Evolutionary conservation across 2,329 filamentous ascomycete species (phyloP).

Genomic region (Ophiobolus disseminans): DNA sequence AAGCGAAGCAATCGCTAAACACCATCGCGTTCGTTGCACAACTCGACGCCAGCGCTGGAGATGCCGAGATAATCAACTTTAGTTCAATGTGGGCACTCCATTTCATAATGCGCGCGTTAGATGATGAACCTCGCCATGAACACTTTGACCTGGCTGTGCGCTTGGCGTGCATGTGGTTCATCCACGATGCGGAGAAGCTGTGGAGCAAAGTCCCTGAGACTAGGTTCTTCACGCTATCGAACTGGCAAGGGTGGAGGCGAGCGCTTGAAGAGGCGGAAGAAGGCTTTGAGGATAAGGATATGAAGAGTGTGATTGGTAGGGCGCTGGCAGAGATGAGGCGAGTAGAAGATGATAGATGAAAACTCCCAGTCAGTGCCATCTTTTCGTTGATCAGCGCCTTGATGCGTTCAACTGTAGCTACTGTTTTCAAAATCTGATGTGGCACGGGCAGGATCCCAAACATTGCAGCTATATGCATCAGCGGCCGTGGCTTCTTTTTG

Average conservation of each 20-base stretch:
- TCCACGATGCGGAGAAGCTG: conserved; percentile 14
- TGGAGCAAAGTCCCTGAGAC: conserved; percentile 6
- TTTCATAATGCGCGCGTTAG: conserved; percentile 8
- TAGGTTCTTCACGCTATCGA: conserved; percentile 4
- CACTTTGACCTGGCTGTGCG: conserved; percentile 10
- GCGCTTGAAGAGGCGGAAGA: background rate
- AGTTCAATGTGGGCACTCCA: conserved; percentile 7
- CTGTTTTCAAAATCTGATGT: too few relatives aligned
- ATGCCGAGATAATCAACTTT: conserved; percentile 6
- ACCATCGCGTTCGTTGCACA: conserved; percentile 18
- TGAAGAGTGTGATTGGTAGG: conserved; percentile 5
- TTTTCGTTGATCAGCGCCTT: too few relatives aligned
- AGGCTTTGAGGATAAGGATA: background rate
- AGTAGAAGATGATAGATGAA: too few relatives aligned
- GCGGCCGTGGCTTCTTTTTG: too few relatives aligned
- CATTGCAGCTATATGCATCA: too few relatives aligned
- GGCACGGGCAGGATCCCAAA: too few relatives aligned
- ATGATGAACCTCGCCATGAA: background rate
- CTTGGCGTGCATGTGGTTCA: conserved; percentile 16
- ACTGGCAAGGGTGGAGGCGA: conserved; percentile 12
- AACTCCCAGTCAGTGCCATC: too few relatives aligned
- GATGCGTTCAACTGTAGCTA: too few relatives aligned
- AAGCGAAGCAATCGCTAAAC: conserved; percentile 12
- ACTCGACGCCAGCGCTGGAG: conserved; percentile 9
- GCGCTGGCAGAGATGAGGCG: conserved; percentile 11